A percentile compares a stretch with the other conserved stretches of the same genome.
Evolutionary conservation across 192 early-diverging fungal species (phyloP).

Genomic region (Rhizophlyctis rosea): DNA sequence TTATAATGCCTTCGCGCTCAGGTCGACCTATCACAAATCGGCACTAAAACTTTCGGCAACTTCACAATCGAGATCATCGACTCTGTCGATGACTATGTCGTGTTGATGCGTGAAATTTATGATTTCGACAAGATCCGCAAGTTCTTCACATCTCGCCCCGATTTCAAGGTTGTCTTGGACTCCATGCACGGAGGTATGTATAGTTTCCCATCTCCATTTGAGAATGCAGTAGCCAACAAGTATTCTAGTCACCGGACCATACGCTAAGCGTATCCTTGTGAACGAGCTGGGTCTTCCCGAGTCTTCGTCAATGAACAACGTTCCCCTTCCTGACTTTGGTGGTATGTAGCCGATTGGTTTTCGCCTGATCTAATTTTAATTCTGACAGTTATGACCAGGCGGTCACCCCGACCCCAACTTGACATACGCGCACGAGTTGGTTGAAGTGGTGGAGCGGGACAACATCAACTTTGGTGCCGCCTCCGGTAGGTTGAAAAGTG

Average conservation of each 20-base stretch:
- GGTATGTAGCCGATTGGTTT: conserved; percentile 24
- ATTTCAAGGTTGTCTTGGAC: conserved; percentile 89
- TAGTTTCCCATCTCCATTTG: no score
- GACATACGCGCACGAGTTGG: conserved; percentile 92
- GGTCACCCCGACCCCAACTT: conserved; percentile 98
- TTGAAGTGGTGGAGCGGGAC: conserved; percentile 81
- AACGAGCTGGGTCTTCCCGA: conserved; percentile 84
- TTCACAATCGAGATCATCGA: conserved; percentile 85
- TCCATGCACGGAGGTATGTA: conserved; percentile 83
- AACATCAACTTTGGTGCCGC: conserved; percentile 87
- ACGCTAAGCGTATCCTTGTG: conserved; percentile 79
- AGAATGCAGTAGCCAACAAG: no score
- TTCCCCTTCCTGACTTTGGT: conserved; percentile 86
- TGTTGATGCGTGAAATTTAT: conserved; percentile 83
- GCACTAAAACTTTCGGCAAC: conserved; percentile 55
- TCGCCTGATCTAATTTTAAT: neutral
- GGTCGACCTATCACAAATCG: conserved; percentile 73
- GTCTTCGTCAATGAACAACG: conserved; percentile 75
- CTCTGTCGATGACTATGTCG: conserved; percentile 83
- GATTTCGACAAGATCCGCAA: conserved; percentile 82
- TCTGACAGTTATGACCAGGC: conserved; percentile 22
- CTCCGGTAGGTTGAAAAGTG: conserved; percentile 42
- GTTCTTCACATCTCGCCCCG: conserved; percentile 69
- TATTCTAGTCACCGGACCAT: conserved; percentile 84
- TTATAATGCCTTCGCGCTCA: conserved; percentile 7